Conservation (phyloP, 2,329 filamentous ascomycete species). For the Epichloe gansuensis region DNA sequence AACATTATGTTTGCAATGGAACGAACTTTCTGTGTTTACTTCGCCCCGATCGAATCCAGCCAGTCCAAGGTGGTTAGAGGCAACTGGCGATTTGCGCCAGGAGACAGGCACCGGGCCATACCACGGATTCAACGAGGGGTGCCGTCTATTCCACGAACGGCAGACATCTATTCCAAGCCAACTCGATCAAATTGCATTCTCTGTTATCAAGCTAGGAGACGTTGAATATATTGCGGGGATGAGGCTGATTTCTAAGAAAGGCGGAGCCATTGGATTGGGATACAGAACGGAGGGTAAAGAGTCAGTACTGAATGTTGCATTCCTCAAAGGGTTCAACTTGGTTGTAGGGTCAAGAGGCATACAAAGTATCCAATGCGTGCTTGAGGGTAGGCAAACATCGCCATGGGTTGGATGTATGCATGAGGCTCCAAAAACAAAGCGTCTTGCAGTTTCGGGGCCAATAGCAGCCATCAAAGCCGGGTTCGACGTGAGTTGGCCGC, state of each 20-base stretch:
- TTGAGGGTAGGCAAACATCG: slow-evolving; percentile 4
- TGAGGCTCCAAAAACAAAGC: slow-evolving; percentile 5
- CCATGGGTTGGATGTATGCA: slow-evolving; percentile 7
- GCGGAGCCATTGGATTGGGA: slow-evolving; percentile 4
- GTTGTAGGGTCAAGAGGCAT: slow-evolving; percentile 7
- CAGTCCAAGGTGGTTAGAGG: slow-evolving; percentile 2
- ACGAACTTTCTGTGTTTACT: slow-evolving; percentile 2
- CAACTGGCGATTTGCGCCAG: slow-evolving; percentile 4
- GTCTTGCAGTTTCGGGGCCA: slow-evolving; percentile 2
- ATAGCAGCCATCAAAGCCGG: slow-evolving; percentile 6
- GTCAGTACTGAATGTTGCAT: slow-evolving; percentile 1
- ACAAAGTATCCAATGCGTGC: slow-evolving; percentile 7
- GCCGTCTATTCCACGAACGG: slow-evolving; percentile 5
- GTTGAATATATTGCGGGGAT: slow-evolving; percentile 6
- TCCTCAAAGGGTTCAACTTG: slow-evolving; percentile 5
- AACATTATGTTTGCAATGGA: slow-evolving; percentile 6
- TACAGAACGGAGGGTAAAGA: slow-evolving; percentile 5
- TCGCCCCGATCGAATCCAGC: background rate
- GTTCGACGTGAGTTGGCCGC: slow-evolving; percentile 6
- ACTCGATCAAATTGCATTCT: slow-evolving; percentile 7
- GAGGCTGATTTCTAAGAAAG: background rate
- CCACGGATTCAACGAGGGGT: slow-evolving; percentile 4
- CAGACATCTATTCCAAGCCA: slow-evolving; percentile 1
- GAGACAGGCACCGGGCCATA: background rate
- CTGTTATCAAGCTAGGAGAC: slow-evolving; percentile 4